Evolutionary conservation across 2,329 filamentous ascomycete species (phyloP).

Genomic region (Colletotrichum salicis): DNA sequence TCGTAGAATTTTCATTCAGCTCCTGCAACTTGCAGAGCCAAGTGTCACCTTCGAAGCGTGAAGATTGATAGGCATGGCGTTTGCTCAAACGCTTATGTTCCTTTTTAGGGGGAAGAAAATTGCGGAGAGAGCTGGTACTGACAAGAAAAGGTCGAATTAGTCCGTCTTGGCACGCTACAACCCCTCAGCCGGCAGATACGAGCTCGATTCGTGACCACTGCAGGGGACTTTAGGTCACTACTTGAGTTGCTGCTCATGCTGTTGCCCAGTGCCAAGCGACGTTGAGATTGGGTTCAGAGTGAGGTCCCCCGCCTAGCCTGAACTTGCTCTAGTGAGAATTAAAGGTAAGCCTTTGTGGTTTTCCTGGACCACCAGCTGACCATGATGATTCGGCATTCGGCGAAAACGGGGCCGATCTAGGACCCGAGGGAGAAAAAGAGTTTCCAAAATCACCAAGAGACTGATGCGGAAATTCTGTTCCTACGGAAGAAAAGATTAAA

Average conservation of each 20-base stretch:
- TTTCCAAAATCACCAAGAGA: not conserved
- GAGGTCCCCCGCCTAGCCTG: not conserved
- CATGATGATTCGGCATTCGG: not conserved
- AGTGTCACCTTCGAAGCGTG: not conserved
- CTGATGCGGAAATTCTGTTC: too few species aligned
- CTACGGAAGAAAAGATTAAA: not conserved
- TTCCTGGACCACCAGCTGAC: not conserved
- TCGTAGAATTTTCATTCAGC: not conserved
- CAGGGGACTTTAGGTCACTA: not conserved
- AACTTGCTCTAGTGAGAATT: not conserved
- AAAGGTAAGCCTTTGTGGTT: not conserved
- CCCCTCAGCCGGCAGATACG: constrained; percentile 26
- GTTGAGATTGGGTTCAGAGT: not conserved
- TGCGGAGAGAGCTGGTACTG: constrained; percentile 6
- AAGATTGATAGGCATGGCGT: not conserved
- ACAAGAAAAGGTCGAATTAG: constrained; percentile 26
- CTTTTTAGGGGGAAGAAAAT: not conserved
- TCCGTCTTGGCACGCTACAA: constrained; percentile 25
- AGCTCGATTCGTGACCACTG: not conserved
- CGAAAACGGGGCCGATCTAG: not conserved
- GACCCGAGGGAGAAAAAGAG: too few species aligned
- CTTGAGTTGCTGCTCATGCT: not conserved
- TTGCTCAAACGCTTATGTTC: not conserved
- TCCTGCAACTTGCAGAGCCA: not conserved
- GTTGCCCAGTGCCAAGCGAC: not conserved